These are phyloP conservation scores for Capronia americana DNA, from an alignment of 2,329 filamentous ascomycete genomes.

Conservation along the genomic window DNA sequence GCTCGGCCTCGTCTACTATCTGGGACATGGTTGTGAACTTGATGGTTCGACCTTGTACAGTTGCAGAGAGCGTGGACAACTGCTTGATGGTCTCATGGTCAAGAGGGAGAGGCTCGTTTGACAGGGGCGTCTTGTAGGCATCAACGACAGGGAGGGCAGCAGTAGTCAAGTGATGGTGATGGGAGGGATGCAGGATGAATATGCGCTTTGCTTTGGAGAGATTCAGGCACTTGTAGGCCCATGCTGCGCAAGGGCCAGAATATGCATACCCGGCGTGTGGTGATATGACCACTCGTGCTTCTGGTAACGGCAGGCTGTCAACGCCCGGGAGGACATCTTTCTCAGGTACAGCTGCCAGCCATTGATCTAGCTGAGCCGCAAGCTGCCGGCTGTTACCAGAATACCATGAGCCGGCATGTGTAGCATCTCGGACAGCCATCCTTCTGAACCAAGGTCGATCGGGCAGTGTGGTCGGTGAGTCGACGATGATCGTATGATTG, in stretches of 20 bases:
- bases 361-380: slow-evolving; percentile 72
- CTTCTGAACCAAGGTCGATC: not conserved
- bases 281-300: slow-evolving; percentile 85
- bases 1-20: slow-evolving; percentile 77
- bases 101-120: slow-evolving; percentile 51
- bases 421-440: slow-evolving; percentile 62
- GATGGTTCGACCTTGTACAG: slow-evolving; percentile 36
- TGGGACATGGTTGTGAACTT: slow-evolving; percentile 64
- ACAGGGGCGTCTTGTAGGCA: slow-evolving; percentile 54
- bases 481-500: not conserved
- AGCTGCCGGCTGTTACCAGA: slow-evolving; percentile 66
- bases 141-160: slow-evolving; percentile 77
- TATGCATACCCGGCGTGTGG: slow-evolving; percentile 94
- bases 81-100: slow-evolving; percentile 52
- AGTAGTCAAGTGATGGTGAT: slow-evolving; percentile 79
- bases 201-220: slow-evolving; percentile 83
- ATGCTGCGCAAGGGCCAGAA: slow-evolving; percentile 89
- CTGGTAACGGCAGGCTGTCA: slow-evolving; percentile 70
- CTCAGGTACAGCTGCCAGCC: slow-evolving; percentile 73
- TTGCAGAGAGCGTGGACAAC: slow-evolving; percentile 45
- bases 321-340: slow-evolving; percentile 63
- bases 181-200: slow-evolving; percentile 91
- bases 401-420: slow-evolving; percentile 92
- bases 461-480: slow-evolving; percentile 8
- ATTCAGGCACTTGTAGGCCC: slow-evolving; percentile 90